phyloP scores from a whole-genome alignment of 176 grass and related monocot species.

The Oryza officinalis region DNA sequence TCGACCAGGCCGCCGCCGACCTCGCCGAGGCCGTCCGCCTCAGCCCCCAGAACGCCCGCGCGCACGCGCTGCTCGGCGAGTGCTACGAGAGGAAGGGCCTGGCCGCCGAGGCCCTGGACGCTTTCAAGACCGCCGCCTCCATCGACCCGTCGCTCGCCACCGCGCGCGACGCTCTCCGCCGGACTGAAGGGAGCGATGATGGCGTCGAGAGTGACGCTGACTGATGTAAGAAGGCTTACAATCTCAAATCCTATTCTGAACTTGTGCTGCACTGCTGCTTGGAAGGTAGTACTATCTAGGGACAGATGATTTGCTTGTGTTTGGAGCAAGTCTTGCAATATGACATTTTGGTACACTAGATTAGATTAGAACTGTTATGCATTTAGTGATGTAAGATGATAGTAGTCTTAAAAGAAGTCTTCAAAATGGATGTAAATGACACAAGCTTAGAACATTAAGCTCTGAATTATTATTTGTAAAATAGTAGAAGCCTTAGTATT shows the following conservation, averaged over 20 bases:
- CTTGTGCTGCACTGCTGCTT: neutral
- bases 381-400: neutral
- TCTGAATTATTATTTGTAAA: neutral
- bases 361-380: neutral
- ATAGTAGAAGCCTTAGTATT: neutral
- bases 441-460: neutral
- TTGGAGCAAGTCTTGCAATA: neutral
- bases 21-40: constrained; percentile 67
- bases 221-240: constrained; percentile 37
- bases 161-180: constrained; percentile 55
- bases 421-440: neutral
- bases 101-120: constrained; percentile 43
- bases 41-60: constrained; percentile 71
- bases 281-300: neutral
- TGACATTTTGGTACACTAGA: neutral
- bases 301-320: neutral
- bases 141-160: constrained; percentile 18
- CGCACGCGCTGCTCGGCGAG: constrained; percentile 64
- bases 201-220: constrained; percentile 41
- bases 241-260: constrained; percentile 18
- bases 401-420: neutral
- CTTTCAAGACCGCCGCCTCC: constrained; percentile 62
- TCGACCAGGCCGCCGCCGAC: constrained; percentile 65
- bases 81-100: constrained; percentile 76
- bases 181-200: constrained; percentile 24